Conservation (phyloP, 2,329 filamentous ascomycete species). For the Tympanopsis confertula region DNA sequence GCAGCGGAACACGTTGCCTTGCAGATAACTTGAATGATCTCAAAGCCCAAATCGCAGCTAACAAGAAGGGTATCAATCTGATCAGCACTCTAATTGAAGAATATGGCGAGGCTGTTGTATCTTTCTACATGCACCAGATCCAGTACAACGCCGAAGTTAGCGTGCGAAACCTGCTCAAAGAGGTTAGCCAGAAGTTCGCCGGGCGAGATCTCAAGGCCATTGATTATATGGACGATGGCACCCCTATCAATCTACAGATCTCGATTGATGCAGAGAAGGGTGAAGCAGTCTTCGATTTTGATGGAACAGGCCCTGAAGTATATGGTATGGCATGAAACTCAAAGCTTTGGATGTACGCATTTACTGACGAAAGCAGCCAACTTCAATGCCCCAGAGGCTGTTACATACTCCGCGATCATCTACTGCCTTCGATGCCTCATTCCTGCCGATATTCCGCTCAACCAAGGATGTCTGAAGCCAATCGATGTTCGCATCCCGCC, state of each 20-base stretch:
- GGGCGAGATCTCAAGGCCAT: constrained; percentile 10
- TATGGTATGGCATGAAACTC: constrained; percentile 26
- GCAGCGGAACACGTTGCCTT: constrained; percentile 21
- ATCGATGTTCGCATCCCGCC: constrained; percentile 18
- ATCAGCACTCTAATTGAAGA: constrained; percentile 20
- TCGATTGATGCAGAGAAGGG: constrained; percentile 16
- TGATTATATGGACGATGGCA: constrained; percentile 24
- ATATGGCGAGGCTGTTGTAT: constrained; percentile 33
- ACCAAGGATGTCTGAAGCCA: constrained; percentile 22
- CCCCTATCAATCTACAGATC: constrained; percentile 17
- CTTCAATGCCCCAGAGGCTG: constrained; percentile 21
- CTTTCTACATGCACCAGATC: constrained; percentile 26
- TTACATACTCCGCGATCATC: constrained; percentile 23
- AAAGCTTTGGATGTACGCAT: constrained; percentile 2
- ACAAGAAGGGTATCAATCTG: constrained; percentile 23
- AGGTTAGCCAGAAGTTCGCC: constrained; percentile 7
- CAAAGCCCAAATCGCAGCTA: constrained; percentile 29
- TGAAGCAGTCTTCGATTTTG: constrained; percentile 21
- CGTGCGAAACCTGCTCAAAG: constrained; percentile 16
- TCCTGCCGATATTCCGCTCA: constrained; percentile 22
- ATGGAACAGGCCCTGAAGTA: constrained; percentile 19
- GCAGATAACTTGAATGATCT: constrained; percentile 29
- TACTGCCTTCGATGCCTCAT: constrained; percentile 23
- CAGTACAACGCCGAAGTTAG: constrained; percentile 26
- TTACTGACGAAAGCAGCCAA: constrained; percentile 22